phyloP scores from a whole-genome alignment of 805 yeast genomes.

The Candida coquimbonensis region DNA sequence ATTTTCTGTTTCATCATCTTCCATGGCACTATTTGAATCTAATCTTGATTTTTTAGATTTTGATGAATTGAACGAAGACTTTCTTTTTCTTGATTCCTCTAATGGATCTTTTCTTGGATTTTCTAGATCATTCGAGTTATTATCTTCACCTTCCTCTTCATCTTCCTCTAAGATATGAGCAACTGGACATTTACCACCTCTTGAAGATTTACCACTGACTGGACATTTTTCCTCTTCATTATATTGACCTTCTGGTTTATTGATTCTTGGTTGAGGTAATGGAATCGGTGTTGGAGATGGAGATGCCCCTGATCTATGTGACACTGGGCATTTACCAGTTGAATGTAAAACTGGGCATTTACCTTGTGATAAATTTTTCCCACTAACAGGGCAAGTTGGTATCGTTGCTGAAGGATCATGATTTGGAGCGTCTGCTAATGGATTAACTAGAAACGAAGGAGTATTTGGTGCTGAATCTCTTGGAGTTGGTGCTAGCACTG shows the following conservation, averaged over 20 bases:
- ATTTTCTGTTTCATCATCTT: background rate
- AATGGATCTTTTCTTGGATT: background rate
- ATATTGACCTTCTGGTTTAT: background rate
- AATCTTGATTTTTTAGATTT: background rate
- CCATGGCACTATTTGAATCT: constrained; percentile 1
- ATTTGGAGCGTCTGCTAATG: background rate
- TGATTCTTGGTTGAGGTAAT: background rate
- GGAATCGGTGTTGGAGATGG: constrained; percentile 1
- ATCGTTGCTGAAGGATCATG: background rate
- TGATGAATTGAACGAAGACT: background rate
- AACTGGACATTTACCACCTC: constrained; percentile 18
- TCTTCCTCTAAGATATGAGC: constrained; percentile 12
- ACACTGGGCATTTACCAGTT: constrained; percentile 23
- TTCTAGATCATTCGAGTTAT: background rate
- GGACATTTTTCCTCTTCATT: constrained; percentile 11
- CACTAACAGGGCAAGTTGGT: constrained; percentile 12
- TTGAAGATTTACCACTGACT: constrained; percentile 13
- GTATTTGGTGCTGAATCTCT: background rate
- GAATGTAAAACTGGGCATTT: constrained; percentile 23
- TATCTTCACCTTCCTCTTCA: background rate
- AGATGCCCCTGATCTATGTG: constrained; percentile 8
- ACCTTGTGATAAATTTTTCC: constrained; percentile 13
- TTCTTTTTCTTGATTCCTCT: background rate
- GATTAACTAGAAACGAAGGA: background rate
- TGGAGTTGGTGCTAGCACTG: background rate